These are phyloP conservation scores for Phytophthora cryptogea DNA, from an alignment of 352 stramenopile species.

Conservation along the genomic window DNA sequence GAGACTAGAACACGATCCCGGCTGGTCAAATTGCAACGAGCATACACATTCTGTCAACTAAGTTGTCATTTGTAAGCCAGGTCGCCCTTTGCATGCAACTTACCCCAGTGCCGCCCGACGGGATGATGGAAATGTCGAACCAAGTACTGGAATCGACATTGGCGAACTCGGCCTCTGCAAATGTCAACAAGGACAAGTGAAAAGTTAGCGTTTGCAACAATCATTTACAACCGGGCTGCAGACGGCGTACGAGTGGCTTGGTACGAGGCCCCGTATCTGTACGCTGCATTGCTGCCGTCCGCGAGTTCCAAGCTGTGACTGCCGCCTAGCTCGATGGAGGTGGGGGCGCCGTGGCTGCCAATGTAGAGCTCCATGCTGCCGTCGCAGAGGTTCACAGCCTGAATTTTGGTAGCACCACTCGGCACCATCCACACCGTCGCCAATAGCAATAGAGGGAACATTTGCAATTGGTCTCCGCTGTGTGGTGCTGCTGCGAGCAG, in stretches of 20 bases:
- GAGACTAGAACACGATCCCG: slow-evolving; percentile 61
- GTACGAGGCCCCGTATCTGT: slow-evolving; percentile 35
- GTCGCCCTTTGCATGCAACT: slow-evolving; percentile 10
- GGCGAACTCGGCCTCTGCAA: slow-evolving; percentile 72
- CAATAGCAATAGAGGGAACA: slow-evolving; percentile 17
- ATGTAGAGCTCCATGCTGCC: slow-evolving; percentile 41
- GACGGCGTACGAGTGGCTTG: slow-evolving; percentile 34
- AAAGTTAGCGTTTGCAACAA: not conserved
- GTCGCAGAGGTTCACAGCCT: slow-evolving; percentile 48
- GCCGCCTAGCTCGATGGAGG: slow-evolving; percentile 25
- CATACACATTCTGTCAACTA: slow-evolving; percentile 10
- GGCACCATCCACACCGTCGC: not conserved
- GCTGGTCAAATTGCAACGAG: slow-evolving; percentile 27
- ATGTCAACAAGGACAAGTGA: slow-evolving; percentile 1
- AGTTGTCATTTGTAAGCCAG: slow-evolving; percentile 10
- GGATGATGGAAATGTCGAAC: slow-evolving; percentile 85
- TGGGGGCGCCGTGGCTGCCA: slow-evolving; percentile 23
- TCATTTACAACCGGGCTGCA: not conserved
- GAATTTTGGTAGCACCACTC: slow-evolving; percentile 35
- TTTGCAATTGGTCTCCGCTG: not conserved
- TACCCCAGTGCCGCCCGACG: slow-evolving; percentile 46
- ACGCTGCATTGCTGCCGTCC: slow-evolving; percentile 34
- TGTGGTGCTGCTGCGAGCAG: not conserved
- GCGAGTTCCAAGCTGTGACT: slow-evolving; percentile 27
- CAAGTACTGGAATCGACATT: slow-evolving; percentile 55